phyloP scores from a whole-genome alignment of 31 red algal genomes.

The Odonthalia washingtoniensis region DNA sequence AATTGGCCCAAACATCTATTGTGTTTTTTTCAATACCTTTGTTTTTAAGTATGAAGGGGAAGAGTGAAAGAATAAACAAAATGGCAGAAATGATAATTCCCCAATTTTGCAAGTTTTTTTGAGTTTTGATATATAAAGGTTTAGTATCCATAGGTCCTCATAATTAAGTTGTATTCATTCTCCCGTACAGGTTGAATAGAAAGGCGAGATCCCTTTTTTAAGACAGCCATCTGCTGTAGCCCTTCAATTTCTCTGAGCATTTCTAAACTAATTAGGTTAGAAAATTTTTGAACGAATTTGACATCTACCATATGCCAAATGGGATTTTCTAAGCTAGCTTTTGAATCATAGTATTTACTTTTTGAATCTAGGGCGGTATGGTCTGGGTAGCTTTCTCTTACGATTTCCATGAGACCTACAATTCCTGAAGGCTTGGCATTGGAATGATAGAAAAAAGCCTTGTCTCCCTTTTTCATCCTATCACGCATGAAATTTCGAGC shows the following conservation, averaged over 20 bases:
- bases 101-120: no score
- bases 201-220: conserved; percentile 23
- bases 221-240: conserved; percentile 17
- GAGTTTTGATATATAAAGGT: no score
- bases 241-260: conserved; percentile 51
- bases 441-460: conserved; percentile 73
- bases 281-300: conserved; percentile 45
- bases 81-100: no score
- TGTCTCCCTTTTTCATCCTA: conserved; percentile 62
- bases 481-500: conserved; percentile 67
- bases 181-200: conserved; percentile 13
- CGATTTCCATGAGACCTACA: conserved; percentile 46
- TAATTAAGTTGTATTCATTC: conserved; percentile 32
- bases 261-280: conserved; percentile 43
- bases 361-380: conserved; percentile 62
- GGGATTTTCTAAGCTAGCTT: conserved; percentile 59
- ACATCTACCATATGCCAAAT: conserved; percentile 67
- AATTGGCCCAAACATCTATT: no score
- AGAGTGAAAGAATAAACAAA: no score
- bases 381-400: conserved; percentile 69
- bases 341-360: conserved; percentile 61
- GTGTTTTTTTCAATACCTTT: no score
- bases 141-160: no score
- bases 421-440: conserved; percentile 61
- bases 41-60: no score